Conservation (phyloP, 495 filamentous ascomycete genomes). For the Mycothermus thermophilus region DNA sequence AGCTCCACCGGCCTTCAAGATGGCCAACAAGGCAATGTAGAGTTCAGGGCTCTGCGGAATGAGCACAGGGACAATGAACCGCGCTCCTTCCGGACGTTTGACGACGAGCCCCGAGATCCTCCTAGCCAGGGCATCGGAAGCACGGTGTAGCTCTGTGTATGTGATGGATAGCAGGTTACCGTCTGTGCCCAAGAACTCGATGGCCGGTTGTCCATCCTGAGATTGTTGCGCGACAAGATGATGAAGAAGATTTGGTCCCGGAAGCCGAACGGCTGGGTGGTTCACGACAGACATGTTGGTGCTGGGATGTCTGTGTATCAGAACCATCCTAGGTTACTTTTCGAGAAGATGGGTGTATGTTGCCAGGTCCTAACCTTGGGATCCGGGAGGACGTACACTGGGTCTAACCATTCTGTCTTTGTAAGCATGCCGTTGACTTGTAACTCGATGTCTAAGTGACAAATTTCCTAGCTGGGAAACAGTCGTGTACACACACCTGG, state of each 20-base stretch:
- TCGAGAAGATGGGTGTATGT: no score
- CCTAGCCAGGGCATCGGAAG: constrained; percentile 39
- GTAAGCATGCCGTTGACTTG: no score
- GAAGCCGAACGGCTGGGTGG: constrained; percentile 32
- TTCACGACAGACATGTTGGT: constrained; percentile 45
- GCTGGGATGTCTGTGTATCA: background rate
- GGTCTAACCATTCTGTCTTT: no score
- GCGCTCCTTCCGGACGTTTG: background rate
- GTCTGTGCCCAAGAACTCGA: constrained; percentile 45
- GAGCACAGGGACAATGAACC: constrained; percentile 54
- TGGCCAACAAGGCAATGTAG: constrained; percentile 57
- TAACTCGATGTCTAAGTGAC: no score
- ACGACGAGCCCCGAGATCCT: constrained; percentile 26
- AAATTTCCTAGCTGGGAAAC: no score
- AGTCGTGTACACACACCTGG: no score
- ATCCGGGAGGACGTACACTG: no score
- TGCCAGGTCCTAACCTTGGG: no score
- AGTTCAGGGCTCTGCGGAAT: constrained; percentile 55
- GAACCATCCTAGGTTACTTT: no score
- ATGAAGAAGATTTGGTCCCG: constrained; percentile 51
- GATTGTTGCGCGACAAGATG: constrained; percentile 31
- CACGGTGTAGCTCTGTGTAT: constrained; percentile 44
- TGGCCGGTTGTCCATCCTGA: constrained; percentile 5
- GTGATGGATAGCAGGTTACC: constrained; percentile 13
- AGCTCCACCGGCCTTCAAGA: constrained; percentile 62